Conservation (phyloP, 2,329 filamentous ascomycete species). For the Pezicula neosporulosa region DNA sequence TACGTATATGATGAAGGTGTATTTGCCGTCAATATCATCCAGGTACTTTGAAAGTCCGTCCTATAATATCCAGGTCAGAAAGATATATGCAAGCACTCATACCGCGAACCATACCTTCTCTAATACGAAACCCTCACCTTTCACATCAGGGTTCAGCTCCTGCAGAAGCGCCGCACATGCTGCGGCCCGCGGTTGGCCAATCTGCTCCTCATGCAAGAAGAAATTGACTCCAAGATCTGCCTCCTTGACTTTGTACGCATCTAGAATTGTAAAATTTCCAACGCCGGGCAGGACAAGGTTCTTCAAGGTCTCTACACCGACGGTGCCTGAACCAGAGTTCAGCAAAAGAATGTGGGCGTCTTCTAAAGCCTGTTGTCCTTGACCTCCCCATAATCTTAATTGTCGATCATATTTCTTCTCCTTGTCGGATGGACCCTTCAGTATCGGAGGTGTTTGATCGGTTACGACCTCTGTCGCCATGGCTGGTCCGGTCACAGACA, state of each 20-base stretch:
- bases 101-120: constrained; percentile 32
- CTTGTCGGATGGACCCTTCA: constrained; percentile 54
- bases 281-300: constrained; percentile 95
- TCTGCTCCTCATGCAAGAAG: constrained; percentile 77
- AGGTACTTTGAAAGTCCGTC: constrained; percentile 23
- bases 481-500: neutral
- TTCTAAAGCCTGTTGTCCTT: constrained; percentile 85
- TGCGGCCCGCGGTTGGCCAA: constrained; percentile 76
- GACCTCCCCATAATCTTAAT: constrained; percentile 90
- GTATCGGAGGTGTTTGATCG: constrained; percentile 35
- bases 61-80: constrained; percentile 4
- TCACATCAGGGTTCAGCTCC: constrained; percentile 91
- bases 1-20: constrained; percentile 59
- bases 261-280: constrained; percentile 87
- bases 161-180: constrained; percentile 72
- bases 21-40: constrained; percentile 33
- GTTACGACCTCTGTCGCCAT: constrained; percentile 25
- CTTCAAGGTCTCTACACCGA: constrained; percentile 89
- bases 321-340: constrained; percentile 82
- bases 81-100: neutral
- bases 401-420: constrained; percentile 89
- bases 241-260: constrained; percentile 73
- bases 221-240: constrained; percentile 93
- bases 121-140: constrained; percentile 66
- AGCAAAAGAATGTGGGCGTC: constrained; percentile 87